Evolutionary conservation across 164 flowering plant species (phyloP).

Genomic region (Vitis labrusca): DNA sequence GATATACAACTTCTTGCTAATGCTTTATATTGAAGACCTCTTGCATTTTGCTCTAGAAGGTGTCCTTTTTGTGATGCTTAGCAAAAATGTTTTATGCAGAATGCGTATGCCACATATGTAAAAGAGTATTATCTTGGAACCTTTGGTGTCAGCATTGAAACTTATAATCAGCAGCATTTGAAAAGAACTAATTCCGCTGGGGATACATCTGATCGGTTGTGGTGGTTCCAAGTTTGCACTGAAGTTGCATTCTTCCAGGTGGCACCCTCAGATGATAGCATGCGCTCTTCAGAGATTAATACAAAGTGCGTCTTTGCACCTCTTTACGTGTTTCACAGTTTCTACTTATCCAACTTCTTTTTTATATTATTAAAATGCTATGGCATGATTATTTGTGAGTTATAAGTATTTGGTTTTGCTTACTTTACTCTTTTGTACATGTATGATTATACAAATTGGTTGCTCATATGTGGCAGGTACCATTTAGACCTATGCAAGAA

Average conservation of each 20-base stretch:
- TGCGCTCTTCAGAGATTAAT: conserved; percentile 79
- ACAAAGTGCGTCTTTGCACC: conserved; percentile 46
- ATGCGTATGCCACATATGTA: conserved; percentile 79
- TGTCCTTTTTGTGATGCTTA: neutral
- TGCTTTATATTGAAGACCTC: neutral
- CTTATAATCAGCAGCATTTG: conserved; percentile 64
- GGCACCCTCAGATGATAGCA: conserved; percentile 87
- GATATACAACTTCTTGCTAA: neutral
- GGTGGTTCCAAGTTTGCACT: conserved; percentile 99
- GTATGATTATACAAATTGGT: neutral
- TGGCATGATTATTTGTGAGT: neutral
- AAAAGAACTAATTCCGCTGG: conserved; percentile 49
- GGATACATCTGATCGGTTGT: conserved; percentile 56
- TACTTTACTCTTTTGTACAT: neutral
- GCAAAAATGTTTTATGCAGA: conserved; percentile 42
- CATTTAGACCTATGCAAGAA: conserved; percentile 95
- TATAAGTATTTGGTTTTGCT: conserved; percentile 1
- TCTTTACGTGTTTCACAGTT: neutral
- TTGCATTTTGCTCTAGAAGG: neutral
- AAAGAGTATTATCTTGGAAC: conserved; percentile 57
- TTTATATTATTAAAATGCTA: neutral
- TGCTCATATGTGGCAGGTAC: conserved; percentile 49
- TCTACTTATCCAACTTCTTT: neutral
- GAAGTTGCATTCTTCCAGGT: conserved; percentile 98
- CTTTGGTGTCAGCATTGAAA: conserved; percentile 48